These are phyloP conservation scores for Sicyos edulis DNA, from an alignment of 306 rosid genomes.

Conservation along the genomic window DNA sequence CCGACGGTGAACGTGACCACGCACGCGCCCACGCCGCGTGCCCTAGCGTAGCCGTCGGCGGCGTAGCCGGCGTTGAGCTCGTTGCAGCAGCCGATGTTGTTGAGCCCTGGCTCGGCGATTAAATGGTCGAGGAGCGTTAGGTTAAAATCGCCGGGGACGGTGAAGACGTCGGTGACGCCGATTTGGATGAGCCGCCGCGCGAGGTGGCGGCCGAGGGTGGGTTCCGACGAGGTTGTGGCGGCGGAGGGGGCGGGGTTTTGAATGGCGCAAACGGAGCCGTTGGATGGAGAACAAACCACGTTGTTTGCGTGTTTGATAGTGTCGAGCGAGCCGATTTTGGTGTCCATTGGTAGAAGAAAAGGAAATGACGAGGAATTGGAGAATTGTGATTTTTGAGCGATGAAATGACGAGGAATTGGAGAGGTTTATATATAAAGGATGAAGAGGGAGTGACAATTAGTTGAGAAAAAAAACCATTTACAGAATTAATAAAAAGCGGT, in stretches of 20 bases:
- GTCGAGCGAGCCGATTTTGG: slow-evolving; percentile 38
- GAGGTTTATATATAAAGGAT: not conserved
- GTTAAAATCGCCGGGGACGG: slow-evolving; percentile 58
- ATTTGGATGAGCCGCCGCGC: slow-evolving; percentile 43
- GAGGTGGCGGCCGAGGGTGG: slow-evolving; percentile 48
- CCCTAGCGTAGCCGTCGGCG: slow-evolving; percentile 52
- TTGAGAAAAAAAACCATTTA: slow-evolving; percentile 3
- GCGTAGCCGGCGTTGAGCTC: slow-evolving; percentile 67
- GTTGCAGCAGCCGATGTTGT: slow-evolving; percentile 45
- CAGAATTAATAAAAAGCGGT: not conserved
- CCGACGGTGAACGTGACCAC: slow-evolving; percentile 55
- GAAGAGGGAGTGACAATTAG: not conserved
- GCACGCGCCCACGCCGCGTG: slow-evolving; percentile 53
- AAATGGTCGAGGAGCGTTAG: slow-evolving; percentile 53
- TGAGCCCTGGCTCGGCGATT: slow-evolving; percentile 42
- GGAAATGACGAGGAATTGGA: not conserved
- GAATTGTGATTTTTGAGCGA: slow-evolving; percentile 8
- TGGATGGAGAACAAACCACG: slow-evolving; percentile 25
- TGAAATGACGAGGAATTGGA: not conserved
- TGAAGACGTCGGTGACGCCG: slow-evolving; percentile 47
- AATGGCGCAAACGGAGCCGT: slow-evolving; percentile 26
- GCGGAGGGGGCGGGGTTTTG: slow-evolving; percentile 22
- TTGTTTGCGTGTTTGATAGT: slow-evolving; percentile 13
- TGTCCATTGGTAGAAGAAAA: slow-evolving; percentile 25
- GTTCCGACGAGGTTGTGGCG: slow-evolving; percentile 16